A percentile compares a stretch with the other conserved stretches of the same genome.
phyloP scores from a whole-genome alignment of 2,329 filamentous ascomycete genomes.

The Alternaria solani region DNA sequence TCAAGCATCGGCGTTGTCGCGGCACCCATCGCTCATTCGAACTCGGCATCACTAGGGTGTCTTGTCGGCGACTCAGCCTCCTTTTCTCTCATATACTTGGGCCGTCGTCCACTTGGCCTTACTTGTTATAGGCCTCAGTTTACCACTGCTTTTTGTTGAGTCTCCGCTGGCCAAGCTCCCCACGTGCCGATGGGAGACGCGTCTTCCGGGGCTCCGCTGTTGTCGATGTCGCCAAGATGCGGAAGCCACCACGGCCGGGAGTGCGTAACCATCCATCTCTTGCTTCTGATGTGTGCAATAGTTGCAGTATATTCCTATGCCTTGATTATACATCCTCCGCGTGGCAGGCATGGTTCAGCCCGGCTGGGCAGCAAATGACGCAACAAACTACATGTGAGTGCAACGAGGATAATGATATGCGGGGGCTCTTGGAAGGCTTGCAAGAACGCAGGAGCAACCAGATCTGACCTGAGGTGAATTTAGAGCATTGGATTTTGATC shows the following conservation, averaged over 20 bases:
- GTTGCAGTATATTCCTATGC: background rate
- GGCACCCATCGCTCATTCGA: conserved; percentile 9
- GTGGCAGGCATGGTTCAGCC: background rate
- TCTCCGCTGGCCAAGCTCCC: background rate
- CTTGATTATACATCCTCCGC: background rate
- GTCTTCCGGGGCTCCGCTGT: conserved; percentile 2
- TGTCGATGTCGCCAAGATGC: background rate
- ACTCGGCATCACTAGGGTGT: conserved; percentile 3
- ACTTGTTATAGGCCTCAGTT: background rate
- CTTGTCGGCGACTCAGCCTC: conserved; percentile 14
- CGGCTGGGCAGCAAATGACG: background rate
- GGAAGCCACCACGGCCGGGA: background rate
- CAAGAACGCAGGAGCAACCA: background rate
- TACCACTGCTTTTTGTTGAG: background rate
- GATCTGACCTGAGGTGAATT: background rate
- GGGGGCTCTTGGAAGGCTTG: background rate
- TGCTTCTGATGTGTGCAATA: background rate
- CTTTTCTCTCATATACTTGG: background rate
- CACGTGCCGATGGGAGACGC: background rate
- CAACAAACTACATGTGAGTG: background rate
- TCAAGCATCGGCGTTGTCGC: conserved; percentile 8
- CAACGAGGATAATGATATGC: background rate
- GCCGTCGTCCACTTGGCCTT: conserved; percentile 1
- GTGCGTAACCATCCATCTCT: background rate
- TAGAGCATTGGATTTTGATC: background rate